Percentiles rank a stretch among this genome's conserved stretches.
phyloP scores from a whole-genome alignment of 139 green algal genomes.

The Microglena sp. region DNA sequence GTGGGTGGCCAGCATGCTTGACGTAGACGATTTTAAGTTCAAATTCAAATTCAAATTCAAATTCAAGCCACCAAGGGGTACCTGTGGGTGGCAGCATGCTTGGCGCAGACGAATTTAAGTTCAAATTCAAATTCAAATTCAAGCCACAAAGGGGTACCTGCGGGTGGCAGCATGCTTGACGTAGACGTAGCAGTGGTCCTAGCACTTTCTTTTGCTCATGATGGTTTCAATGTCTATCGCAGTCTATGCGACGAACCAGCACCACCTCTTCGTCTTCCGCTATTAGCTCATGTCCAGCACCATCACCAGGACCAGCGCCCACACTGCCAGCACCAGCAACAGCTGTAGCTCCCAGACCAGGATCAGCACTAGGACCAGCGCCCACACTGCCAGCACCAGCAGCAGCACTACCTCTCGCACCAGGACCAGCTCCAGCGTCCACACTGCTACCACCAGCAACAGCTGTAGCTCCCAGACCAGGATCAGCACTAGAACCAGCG shows the following conservation, averaged over 20 bases:
- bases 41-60: too few relatives aligned
- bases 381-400: neutral
- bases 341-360: neutral
- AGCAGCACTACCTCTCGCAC: neutral
- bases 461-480: neutral
- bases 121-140: too few relatives aligned
- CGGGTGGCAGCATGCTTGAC: constrained; percentile 86
- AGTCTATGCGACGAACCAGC: too few relatives aligned
- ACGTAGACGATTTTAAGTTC: too few relatives aligned
- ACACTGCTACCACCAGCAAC: neutral
- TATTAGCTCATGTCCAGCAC: too few relatives aligned
- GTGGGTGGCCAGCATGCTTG: too few relatives aligned
- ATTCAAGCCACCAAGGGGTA: too few relatives aligned
- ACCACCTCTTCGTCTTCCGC: too few relatives aligned
- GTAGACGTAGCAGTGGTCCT: constrained; percentile 30
- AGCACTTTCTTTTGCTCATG: neutral
- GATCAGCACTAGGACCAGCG: neutral
- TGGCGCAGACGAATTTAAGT: too few relatives aligned
- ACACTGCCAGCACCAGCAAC: constrained; percentile 9
- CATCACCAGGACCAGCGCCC: neutral
- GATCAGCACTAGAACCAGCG: neutral
- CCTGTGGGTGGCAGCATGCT: too few relatives aligned
- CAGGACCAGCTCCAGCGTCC: neutral
- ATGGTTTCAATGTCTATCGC: too few relatives aligned
- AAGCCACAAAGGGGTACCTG: constrained; percentile 59